These are phyloP conservation scores for Russula sp. DNA, from an alignment of 768 basidiomycete genomes.

Conservation along the genomic window DNA sequence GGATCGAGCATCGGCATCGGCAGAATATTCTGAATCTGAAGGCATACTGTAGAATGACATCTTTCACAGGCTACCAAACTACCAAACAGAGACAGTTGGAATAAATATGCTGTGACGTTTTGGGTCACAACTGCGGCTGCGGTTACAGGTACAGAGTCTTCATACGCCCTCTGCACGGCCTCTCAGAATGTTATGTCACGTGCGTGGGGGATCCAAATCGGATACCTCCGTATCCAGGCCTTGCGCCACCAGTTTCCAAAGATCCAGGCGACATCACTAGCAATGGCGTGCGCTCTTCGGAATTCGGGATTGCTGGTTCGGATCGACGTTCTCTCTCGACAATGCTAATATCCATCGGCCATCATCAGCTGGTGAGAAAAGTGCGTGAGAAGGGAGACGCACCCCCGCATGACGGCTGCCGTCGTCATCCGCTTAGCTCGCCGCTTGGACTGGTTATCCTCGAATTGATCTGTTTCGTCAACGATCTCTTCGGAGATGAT, in stretches of 20 bases:
- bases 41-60: not conserved
- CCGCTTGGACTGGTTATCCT: constrained; percentile 80
- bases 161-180: constrained; percentile 35
- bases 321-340: constrained; percentile 50
- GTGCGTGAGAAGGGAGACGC: constrained; percentile 29
- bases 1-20: constrained; percentile 3
- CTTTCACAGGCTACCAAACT: not conserved
- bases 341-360: constrained; percentile 40
- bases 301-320: constrained; percentile 12
- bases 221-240: constrained; percentile 5
- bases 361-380: not conserved
- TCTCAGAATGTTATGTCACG: constrained; percentile 16
- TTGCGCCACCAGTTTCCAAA: not conserved
- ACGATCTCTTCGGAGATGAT: constrained; percentile 96
- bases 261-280: constrained; percentile 7
- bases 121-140: not conserved
- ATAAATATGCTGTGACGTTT: not conserved
- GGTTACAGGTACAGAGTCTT: constrained; percentile 40
- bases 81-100: not conserved
- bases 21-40: not conserved
- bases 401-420: constrained; percentile 79
- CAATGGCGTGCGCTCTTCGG: constrained; percentile 22
- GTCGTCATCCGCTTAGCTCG: constrained; percentile 69
- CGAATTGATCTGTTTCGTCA: constrained; percentile 89
- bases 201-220: constrained; percentile 3